Evolutionary conservation across 768 basidiomycete genomes (phyloP), one percentile per base, ranked within the genome.

Genomic region (Agaricus blazei): DNA sequence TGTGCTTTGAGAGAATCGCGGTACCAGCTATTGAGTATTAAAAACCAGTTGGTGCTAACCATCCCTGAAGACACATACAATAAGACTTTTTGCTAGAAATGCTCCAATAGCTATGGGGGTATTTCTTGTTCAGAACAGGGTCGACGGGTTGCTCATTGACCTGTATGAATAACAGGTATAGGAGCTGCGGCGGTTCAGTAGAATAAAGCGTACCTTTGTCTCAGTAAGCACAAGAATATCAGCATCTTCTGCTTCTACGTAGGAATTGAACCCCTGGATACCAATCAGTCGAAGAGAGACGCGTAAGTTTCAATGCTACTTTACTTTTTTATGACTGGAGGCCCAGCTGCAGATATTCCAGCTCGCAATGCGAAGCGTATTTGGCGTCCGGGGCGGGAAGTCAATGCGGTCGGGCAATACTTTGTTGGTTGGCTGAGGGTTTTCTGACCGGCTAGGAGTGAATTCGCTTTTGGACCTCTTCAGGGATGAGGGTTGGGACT

Each of bases 321-420:
- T 49, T 54, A 86, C 90, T 80, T 95, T 93, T 70, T 87, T 93
- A 60, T 84, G 78, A 54, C 85, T 81, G 0, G 90, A 79, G 34
- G 83, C 83, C 50, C 90, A 71, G 3, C 93, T 86, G 59, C 85
- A 89, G 5, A 94, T 80, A 65, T 93, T 93, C 89, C 89, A 93
- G 4, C 86, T 68, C 14, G 80, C 79, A 28, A 94, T 71, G 14
- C 84, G 75, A 37, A 82, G 58, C 5, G 81, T 75, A 5, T 78
- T 77, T 19, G 69, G 63, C 28, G 52, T 61, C 48, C 78, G 79
- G 4, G 75, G 71, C 26, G 84, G 79, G 62, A 90, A 84, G 7
- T 64, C 56, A 47, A 91, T 84, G 36, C 73, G 68, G 23, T 72
- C 75, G n/a, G 90, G 90, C 3, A 91, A 62, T 4, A 79, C 78